Evolutionary conservation across 208 protist species (phyloP), one percentile per base, ranked within the genome.

Genomic region (Plasmodiophora brassicae): DNA sequence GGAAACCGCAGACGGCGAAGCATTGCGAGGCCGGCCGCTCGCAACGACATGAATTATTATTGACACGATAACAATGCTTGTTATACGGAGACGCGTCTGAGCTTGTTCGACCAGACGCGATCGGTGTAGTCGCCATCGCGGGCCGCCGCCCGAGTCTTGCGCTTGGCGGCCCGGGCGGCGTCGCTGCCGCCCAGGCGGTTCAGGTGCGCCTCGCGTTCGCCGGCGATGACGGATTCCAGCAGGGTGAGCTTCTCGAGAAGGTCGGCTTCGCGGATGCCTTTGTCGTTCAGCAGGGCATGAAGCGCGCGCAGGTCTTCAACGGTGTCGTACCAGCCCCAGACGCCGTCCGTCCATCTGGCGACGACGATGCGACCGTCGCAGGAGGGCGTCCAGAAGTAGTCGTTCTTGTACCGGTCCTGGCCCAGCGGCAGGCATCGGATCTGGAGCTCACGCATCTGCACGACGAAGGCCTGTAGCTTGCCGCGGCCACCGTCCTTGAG

Each of bases 251-350:
- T 78, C 41, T 78, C 65, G 14, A 5, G 65, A 78, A 78, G 41
- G 5, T n/a, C 65, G 14, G 65, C 5, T 78, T 78, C 65, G 10
- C 65, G 5, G 5, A 38, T 78, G 20, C 65, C 65, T 32, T 78
- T 78, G n/a, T 78, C 65, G 41, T 5, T 36, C 65, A 78, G 41
- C 10, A 78, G 41, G 32, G 32, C 65, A 38, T 5, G 41, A 38
- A 78, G n/a, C 32, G 5, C 5, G 5, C 41, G 10, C 32, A 78
- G 32, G 32, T 78, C 32, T 5, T 32, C n/a, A 38, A 38, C 32
- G n/a, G 65, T 44, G 41, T 78, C 65, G 41, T 78, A 78, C 5
- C 5, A 78, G 41, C 65, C 65, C 65, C 65, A 78, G 41, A 78
- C n/a, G 5, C 65, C 65, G 14, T 57, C 50, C n/a, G 14, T 5